These are phyloP conservation scores for Strigomonas culicis DNA, from an alignment of 208 protist species.

Conservation along the genomic window DNA sequence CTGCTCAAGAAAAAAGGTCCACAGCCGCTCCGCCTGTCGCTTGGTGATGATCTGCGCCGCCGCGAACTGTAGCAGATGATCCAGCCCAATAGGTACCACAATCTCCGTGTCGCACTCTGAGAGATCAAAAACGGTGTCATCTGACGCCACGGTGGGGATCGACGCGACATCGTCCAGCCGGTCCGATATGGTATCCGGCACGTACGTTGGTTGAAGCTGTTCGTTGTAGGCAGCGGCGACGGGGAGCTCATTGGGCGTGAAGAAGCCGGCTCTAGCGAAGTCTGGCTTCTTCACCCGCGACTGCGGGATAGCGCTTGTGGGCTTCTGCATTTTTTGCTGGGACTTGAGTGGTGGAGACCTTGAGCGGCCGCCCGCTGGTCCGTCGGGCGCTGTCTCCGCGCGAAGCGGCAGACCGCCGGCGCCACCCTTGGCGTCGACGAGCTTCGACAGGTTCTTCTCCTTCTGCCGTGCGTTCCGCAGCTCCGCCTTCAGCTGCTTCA, in stretches of 20 bases:
- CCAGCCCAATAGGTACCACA: conserved; percentile 65
- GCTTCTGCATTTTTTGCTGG: no score
- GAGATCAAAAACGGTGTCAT: not conserved
- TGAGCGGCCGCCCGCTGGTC: conserved; percentile 12
- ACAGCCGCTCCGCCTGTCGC: conserved; percentile 63
- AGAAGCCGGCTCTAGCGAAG: not conserved
- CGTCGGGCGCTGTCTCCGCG: conserved; percentile 78
- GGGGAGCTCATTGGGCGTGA: no score
- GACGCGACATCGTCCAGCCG: conserved; percentile 3
- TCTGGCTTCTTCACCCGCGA: conserved; percentile 2
- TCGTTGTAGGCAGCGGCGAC: no score
- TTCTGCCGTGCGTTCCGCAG: conserved; percentile 68
- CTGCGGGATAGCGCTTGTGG: conserved; percentile 10
- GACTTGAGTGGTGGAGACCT: not conserved
- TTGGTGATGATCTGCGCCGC: conserved; percentile 78
- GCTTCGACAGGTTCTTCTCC: conserved; percentile 36
- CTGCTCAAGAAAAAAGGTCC: conserved; percentile 52
- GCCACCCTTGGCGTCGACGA: not conserved
- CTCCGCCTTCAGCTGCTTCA: conserved; percentile 79
- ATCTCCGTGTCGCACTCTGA: not conserved
- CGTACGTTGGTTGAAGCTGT: not conserved
- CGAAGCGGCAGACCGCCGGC: conserved; percentile 26
- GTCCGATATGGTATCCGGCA: conserved; percentile 5
- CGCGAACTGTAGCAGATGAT: conserved; percentile 74
- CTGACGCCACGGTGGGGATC: not conserved